Evolutionary conservation across 257 asterid genomes (phyloP), one percentile per base, ranked within the genome.

Genomic region (Capsicum pubescens): DNA sequence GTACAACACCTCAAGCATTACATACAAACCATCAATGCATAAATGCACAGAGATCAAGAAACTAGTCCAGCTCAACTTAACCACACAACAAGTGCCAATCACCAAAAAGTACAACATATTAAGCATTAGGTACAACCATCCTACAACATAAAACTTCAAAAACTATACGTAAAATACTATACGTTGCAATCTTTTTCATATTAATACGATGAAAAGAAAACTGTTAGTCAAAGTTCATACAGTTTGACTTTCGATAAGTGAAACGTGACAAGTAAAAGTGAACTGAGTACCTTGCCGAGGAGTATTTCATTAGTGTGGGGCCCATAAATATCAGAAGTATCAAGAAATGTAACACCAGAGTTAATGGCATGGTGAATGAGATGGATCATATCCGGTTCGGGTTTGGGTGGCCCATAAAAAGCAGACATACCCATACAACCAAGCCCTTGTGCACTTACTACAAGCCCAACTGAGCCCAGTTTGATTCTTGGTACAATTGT

Each of bases 381-480:
- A 3, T 87, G 15, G 57, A 90, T 86, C 93, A 88, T 88, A 8
- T 90, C 93, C 71, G 85, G 26, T 13, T 90, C 90, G 44, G 91
- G 93, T 83, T 89, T 90, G 0, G 93, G 90, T 36, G 84, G 84
- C 14, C 93, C 92, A 9, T 90, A 90, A 63, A 52, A 70, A 48
- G 85, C 79, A 2, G 92, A 90, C 93, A 89, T 89, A 64, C 90
- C 83, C 91, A 90, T 80, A 68, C 91, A 90, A 5, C 93, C 93
- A 59, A 90, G 83, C 8, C 91, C 93, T 11, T 84, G 90, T 0
- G 74, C 84, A 32, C 91, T 89, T 9, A 89, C 89, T 74, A 86
- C 86, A 2, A 90, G 83, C 0, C 93, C 93, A 12, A 86, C 87
- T 3, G 89, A 86, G 0, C 93, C 93, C 79, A 90, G 17, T 71